Base-by-base conservation (phyloP, 495 filamentous ascomycete genomes). In the Neurospora hispaniola region DNA sequence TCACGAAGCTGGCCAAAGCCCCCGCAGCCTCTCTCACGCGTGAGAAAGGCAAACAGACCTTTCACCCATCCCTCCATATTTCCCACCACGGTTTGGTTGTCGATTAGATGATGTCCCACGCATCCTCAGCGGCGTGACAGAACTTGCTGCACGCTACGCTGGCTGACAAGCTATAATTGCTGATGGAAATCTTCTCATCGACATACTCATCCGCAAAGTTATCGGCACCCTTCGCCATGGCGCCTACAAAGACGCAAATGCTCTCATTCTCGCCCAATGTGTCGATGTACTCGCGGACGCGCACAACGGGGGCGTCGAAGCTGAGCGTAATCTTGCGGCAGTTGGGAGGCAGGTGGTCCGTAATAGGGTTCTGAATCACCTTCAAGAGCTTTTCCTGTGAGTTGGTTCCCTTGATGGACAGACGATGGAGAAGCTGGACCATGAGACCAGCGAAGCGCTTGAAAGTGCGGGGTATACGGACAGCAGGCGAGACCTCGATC, bases 101-200 rank as follows among this genome's bases (percentile, higher is more conserved):
- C n/a, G 20, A 48, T 83, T 88, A 99, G 76, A 97, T 88, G 75
- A 99, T 93, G 76, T 94, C 90, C 96, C 96, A 99, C 48, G 91
- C 90, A 80, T 99, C 96, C 82, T 99, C 96, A 40, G 94, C 96
- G 66, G 96, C 96, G 82, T 99, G 96, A 84, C 96, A 98, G 85
- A 99, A 98, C 83, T 98, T 98, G 86, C 94, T 96, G 86, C 96
- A 99, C 42, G 96, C 96, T 41, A 99, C 95, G 84, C 94, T 97
- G 68, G 96, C 96, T 78, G 93, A 96, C 66, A 99, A 86, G 82
- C 93, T 97, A 88, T 91, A 99, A 81, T 97, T 97, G 85, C 96
- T 98, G 83, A 99, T 97, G 76, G 93, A 92, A 83, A 99, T 98
- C 75, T 95, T 91, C 80, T 99, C 96, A 80, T 99, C 96, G 76